Evolutionary conservation across 495 filamentous ascomycete genomes (phyloP).

Genomic region (Penicillium goetzii): DNA sequence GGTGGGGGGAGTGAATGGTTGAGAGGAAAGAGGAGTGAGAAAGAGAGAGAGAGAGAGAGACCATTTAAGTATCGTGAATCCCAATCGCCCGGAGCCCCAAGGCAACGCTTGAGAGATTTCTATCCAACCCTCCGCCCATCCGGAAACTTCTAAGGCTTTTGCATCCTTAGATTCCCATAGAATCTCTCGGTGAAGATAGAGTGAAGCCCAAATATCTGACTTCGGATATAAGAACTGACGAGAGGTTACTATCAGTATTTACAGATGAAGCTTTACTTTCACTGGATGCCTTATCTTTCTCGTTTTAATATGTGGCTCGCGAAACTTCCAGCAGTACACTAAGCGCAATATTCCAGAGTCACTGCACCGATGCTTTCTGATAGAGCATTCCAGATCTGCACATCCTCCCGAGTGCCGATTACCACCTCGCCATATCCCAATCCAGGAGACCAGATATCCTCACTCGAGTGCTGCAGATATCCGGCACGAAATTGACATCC

Average conservation of each 20-base stretch:
- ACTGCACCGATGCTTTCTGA: too few species aligned
- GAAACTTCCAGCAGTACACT: background rate
- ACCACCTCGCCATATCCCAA: background rate
- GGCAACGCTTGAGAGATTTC: background rate
- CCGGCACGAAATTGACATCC: background rate
- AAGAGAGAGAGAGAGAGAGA: background rate
- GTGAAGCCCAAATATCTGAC: background rate
- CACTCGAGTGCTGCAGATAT: background rate
- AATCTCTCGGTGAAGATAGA: background rate
- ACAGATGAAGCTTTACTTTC: background rate
- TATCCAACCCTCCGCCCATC: background rate
- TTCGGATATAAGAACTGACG: background rate
- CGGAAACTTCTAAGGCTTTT: background rate
- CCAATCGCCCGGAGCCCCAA: background rate
- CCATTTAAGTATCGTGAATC: background rate
- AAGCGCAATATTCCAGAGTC: background rate
- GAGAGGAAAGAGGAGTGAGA: background rate
- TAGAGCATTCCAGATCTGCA: too few species aligned
- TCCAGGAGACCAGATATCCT: background rate
- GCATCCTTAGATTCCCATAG: background rate
- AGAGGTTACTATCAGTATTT: background rate
- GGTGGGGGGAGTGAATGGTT: too few species aligned
- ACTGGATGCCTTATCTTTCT: background rate
- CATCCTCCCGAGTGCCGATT: too few species aligned
- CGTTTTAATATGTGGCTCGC: background rate